Evolutionary conservation across 2,329 filamentous ascomycete species (phyloP), one percentile per base, ranked within the genome.

Genomic region (Sarocladiaceae sp.): DNA sequence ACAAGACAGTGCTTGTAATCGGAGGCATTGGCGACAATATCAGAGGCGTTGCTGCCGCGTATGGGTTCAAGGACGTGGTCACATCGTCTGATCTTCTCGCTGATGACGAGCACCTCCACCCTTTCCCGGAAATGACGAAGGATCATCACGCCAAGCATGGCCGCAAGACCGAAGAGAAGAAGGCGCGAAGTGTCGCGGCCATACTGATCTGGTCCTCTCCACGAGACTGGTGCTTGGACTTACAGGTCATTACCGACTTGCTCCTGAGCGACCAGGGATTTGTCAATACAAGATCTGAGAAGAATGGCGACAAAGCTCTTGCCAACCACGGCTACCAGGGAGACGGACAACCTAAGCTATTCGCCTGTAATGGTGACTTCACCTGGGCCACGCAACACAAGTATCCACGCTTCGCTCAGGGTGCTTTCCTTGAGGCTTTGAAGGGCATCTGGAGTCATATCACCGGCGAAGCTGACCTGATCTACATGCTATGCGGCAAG

Each of bases 341-440:
- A 58, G 84, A 88, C 59, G 75, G 71, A 2, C 86, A 88, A 62
- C 85, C 87, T 0, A 70, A 70, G 12, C 65, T 90, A 1, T 88
- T 82, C 66, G 89, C 87, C 67, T 84, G 79, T 18, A 89, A 90
- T 61, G 83, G 84, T 0, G 86, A 90, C 63, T 68, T 89, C 29
- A 77, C 81, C 64, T 90, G 84, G 85, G 83, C 84, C 3, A 82
- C 84, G 1, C 76, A 79, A 18, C 86, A 88, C 62, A 76, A 79
- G 50, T 74, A 84, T 4, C 83, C 86, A 0, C 80, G 86, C 18
- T 72, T 90, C 4, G 86, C 86, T 2, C 86, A 90, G 62, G 86
- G 86, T 23, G 86, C 79, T 0, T 89, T 89, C 66, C 75, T 78
- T 11, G 80, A 80, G 53, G 82, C 84, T 0, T 69, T 90, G 2